Conservation (phyloP, 139 green algal species). For the Closterium sp. region DNA sequence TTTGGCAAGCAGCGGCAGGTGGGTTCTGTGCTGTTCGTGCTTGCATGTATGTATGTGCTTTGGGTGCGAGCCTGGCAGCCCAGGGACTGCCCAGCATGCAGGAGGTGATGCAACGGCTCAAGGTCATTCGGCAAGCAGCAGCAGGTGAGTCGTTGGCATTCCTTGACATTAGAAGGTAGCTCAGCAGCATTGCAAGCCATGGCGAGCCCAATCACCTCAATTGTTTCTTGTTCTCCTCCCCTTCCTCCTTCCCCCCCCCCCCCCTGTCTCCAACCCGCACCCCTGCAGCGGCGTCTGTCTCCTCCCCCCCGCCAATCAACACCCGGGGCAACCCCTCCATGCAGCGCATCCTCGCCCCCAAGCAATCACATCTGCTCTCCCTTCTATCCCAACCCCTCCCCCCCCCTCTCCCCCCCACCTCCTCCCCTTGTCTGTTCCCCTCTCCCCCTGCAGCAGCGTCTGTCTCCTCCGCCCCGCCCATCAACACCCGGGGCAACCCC, state of each 20-base stretch:
- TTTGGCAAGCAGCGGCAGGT: not conserved
- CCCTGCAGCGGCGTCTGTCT: not conserved
- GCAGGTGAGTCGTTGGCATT: not conserved
- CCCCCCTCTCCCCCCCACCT: not conserved
- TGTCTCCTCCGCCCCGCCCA: not conserved
- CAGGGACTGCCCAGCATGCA: not conserved
- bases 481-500: not conserved
- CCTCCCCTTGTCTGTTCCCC: not conserved
- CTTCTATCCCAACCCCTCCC: not conserved
- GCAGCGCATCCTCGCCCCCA: not conserved
- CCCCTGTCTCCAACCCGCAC: not conserved
- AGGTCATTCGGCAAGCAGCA: not conserved
- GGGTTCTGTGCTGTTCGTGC: not conserved
- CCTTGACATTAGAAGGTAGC: no score
- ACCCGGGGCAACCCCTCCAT: not conserved
- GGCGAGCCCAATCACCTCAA: no score
- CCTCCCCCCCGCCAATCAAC: not conserved
- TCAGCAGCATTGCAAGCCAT: no score
- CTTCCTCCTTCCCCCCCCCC: not conserved
- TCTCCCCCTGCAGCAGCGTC: not conserved
- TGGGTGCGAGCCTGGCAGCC: no score
- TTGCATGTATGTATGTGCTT: no score
- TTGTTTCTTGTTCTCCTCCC: not conserved
- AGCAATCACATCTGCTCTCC: not conserved
- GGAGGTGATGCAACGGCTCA: not conserved